These are phyloP conservation scores for Herpotrichia juniperi DNA, from an alignment of 2,329 filamentous ascomycete genomes.

Conservation along the genomic window DNA sequence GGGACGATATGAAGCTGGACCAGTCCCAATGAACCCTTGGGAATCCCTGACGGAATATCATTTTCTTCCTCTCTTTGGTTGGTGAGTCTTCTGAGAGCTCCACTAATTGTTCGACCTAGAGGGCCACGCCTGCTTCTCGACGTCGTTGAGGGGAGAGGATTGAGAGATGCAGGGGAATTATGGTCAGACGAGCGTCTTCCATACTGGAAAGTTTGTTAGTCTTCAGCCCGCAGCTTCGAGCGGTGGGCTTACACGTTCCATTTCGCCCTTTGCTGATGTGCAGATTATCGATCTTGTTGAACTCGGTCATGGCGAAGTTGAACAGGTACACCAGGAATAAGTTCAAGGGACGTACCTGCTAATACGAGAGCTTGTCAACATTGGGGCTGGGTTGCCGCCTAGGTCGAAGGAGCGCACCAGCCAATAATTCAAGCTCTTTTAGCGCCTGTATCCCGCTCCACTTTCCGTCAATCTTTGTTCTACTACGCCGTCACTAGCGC, in stretches of 20 bases:
- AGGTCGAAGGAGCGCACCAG: not conserved
- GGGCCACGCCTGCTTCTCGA: not conserved
- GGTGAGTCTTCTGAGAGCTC: not conserved
- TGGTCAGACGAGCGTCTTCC: not conserved
- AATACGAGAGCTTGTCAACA: not conserved
- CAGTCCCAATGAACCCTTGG: not conserved
- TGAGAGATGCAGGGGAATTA: not conserved
- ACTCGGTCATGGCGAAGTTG: not conserved
- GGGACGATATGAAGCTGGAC: not conserved
- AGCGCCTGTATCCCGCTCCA: not conserved
- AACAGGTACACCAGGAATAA: not conserved
- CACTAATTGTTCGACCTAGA: not conserved
- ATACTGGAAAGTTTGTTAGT: not conserved
- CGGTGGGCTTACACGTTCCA: not conserved
- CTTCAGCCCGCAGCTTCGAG: not conserved
- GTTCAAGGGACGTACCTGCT: not conserved
- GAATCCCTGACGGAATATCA: not conserved
- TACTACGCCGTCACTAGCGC: no score
- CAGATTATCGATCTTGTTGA: not conserved
- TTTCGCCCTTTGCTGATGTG: not conserved
- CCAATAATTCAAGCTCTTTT: not conserved
- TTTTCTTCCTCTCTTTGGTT: not conserved
- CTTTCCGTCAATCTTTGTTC: not conserved
- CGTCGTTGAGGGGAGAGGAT: not conserved
- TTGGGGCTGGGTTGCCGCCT: no score